A percentile compares a stretch with the other conserved stretches of the same genome.
These are phyloP conservation scores for Pichia sorboxylosa DNA, from an alignment of 1,139 yeast species.

Conservation along the genomic window DNA sequence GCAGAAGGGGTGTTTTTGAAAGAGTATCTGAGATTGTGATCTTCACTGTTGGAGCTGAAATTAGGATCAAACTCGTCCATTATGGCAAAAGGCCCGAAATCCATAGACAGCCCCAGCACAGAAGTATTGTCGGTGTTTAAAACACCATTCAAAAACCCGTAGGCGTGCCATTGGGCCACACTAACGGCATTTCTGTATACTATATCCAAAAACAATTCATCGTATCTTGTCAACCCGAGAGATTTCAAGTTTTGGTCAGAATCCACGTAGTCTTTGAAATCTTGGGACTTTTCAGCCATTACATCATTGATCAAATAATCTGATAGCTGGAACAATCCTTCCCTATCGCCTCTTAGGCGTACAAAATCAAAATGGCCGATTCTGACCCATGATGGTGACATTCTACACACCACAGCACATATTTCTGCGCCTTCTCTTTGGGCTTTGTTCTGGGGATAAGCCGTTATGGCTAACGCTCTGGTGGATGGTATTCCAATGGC, in stretches of 20 bases:
- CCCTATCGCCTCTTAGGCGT: slow-evolving; percentile 60
- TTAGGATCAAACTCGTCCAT: slow-evolving; percentile 67
- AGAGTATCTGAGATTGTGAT: slow-evolving; percentile 57
- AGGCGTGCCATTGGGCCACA: slow-evolving; percentile 80
- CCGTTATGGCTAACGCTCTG: slow-evolving; percentile 64
- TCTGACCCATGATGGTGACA: slow-evolving; percentile 80
- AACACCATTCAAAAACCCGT: slow-evolving; percentile 90
- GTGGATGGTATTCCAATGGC: slow-evolving; percentile 83
- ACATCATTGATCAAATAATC: slow-evolving; percentile 66
- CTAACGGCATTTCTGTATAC: slow-evolving; percentile 62
- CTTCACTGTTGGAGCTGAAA: slow-evolving; percentile 88
- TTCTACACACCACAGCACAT: slow-evolving; percentile 77
- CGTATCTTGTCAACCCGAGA: slow-evolving; percentile 47
- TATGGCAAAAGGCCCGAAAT: slow-evolving; percentile 90
- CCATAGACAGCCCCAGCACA: slow-evolving; percentile 73
- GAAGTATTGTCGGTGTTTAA: slow-evolving; percentile 91
- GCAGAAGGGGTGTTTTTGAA: slow-evolving; percentile 75
- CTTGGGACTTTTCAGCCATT: slow-evolving; percentile 29
- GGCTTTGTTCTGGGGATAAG: slow-evolving; percentile 67
- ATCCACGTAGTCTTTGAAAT: slow-evolving; percentile 11
- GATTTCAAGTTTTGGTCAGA: slow-evolving; percentile 6
- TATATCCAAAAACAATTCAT: slow-evolving; percentile 58
- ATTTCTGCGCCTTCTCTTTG: slow-evolving; percentile 61
- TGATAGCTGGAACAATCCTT: slow-evolving; percentile 49
- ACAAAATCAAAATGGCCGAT: slow-evolving; percentile 85